Conservation (phyloP, 2,329 filamentous ascomycete genomes). For the Ceratocystis huliohia region DNA sequence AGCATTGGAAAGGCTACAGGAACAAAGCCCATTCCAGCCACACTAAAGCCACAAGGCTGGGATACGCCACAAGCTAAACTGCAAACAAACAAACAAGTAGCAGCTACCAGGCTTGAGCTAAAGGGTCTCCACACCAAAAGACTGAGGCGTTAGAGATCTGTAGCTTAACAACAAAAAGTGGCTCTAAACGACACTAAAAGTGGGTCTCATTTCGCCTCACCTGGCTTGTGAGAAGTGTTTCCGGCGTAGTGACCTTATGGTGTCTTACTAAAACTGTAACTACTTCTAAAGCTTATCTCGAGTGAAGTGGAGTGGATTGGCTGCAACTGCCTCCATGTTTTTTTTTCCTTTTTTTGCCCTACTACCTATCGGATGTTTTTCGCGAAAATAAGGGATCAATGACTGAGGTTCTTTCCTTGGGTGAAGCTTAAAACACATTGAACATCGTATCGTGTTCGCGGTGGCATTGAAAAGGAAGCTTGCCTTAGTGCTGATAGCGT, state of each 20-base stretch:
- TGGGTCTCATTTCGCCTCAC: not conserved
- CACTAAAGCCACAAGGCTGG: not conserved
- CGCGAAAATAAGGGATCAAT: too few species aligned
- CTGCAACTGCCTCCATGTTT: not conserved
- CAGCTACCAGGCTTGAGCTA: not conserved
- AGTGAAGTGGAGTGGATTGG: not conserved
- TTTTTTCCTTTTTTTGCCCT: not conserved
- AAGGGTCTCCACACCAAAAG: conserved; percentile 1
- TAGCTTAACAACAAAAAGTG: not conserved
- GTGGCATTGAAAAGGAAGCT: not conserved
- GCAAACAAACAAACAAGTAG: not conserved
- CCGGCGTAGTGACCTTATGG: not conserved
- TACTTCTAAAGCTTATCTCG: not conserved
- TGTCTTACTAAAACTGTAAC: not conserved
- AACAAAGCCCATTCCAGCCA: not conserved
- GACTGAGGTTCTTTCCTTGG: not conserved
- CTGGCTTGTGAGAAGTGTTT: not conserved
- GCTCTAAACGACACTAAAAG: conserved; percentile 4
- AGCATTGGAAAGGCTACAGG: too few species aligned
- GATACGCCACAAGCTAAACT: not conserved
- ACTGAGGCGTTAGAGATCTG: not conserved
- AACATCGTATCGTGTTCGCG: not conserved
- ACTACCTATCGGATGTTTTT: too few species aligned
- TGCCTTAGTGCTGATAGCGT: not conserved
- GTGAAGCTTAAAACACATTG: not conserved